Base-by-base conservation (phyloP, 108 stramenopile species). In the Chaetoceros tenuissimus region DNA sequence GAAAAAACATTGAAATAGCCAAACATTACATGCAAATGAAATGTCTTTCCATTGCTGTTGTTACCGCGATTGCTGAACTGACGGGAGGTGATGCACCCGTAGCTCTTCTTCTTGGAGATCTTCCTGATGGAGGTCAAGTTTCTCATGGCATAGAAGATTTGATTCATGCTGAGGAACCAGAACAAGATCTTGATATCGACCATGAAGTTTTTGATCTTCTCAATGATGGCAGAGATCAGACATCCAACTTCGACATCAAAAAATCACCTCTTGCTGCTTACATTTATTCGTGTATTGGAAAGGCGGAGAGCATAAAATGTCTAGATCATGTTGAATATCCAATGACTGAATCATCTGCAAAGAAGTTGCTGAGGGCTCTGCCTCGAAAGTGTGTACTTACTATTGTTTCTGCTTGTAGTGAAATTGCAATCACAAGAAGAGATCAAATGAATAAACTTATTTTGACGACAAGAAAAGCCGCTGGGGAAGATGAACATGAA, bases 51-150 rank as follows among this genome's bases (percentile, higher is more conserved):
- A 46, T 74, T 23, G 61, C 57, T 23, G 43, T 80, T 1, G 23
- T 80, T 13, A 51, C 75, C n/a, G 79, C 79, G 0, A 59, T 80
- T 51, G 79, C 75, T 2, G 51, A 65, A 43, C 45, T 77, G 48
- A 74, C 79, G 1, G 79, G 75, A 21, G 79, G 79, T 1, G 79
- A 80, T 67, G 75, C 75, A 8, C 79, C 79, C 40, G 67, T 80
- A 17, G 56, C 61, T 23, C 52, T 76, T 0, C 74, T 80, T 31
- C 59, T 75, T 51, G 75, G 79, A 1, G 79, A 80, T 55, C 45
- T 80, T 28, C 72, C 67, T 21, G 40, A 59, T 25, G 7, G 54
- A 8, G 17, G 30, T 20, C 24, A 23, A 16, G 1, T 28, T 30
- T 24, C 44, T 30, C 18, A 26, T 31, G 24, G 55, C 24, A 13